Base-by-base conservation (phyloP, 2,329 filamentous ascomycete genomes). In the Calonectria crousiana region DNA sequence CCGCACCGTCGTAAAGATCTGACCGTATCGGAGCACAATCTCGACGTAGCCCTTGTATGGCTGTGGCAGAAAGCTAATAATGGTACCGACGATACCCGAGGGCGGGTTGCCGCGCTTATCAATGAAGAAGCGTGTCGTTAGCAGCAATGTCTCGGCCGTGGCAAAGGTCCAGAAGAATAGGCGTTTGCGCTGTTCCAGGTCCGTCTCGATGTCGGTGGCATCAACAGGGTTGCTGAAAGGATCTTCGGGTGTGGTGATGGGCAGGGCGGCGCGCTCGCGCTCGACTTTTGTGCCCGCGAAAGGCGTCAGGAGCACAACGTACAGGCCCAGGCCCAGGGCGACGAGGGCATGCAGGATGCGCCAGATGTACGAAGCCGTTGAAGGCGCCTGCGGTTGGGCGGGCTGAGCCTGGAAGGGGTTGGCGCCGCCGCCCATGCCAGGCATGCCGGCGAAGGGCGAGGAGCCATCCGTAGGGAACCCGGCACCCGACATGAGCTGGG, bases 101-200 rank as follows among this genome's bases (percentile, higher is more conserved):
- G 90, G 90, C 74, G 90, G 90, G 58, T 89, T 82, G 49, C 86
- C 83, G 30, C 89, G 89, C 78, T 90, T 91, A 79, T 95, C 93
- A 67, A 95, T 81, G 78, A 95, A 92, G 82, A 93, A 94, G 30
- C 94, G 88, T 36, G 90, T 92, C 1, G 92, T 93, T 76, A 96
- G 91, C 76, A 96, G 86, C 68, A 95, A 82, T 14, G 95, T 89
- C 85, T 97, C 94, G 38, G 91, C 92, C 0, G 94, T 95, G 8
- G 94, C 93, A 82, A 96, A 97, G n/a, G 94, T 89, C 87, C 92
- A 95, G 84, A 96, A 95, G 84, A 95, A 93, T 28, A 85, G 67
- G 60, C 75, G 79, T 76, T 81, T 84, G 53, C 81, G 83, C 64
- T 78, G 82, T 72, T 84, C 83, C 28, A 82, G 74, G 51, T 82